phyloP scores from a whole-genome alignment of 192 early-diverging fungal species.

The Podila epigama region DNA sequence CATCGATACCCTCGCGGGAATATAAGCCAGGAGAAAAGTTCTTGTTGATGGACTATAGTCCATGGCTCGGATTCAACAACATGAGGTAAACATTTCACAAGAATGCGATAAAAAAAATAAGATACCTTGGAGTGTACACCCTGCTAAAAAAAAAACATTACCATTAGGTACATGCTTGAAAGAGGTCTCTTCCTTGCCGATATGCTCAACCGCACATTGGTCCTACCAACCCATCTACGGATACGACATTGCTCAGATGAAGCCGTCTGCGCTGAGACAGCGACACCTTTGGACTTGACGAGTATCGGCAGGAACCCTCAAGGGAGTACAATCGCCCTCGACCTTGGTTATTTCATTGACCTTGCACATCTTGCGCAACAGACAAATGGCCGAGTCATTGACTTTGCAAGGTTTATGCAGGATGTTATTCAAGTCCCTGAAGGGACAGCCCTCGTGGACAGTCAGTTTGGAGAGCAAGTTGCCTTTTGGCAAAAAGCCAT shows the following conservation, averaged over 20 bases:
- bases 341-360: conserved; percentile 21
- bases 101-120: too few relatives aligned
- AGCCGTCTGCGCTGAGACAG: conserved; percentile 5
- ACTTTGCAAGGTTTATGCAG: conserved; percentile 21
- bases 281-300: conserved; percentile 2
- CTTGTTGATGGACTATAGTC: conserved; percentile 33
- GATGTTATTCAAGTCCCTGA: neutral
- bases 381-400: conserved; percentile 11
- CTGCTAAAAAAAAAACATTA: neutral
- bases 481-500: conserved; percentile 7
- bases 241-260: conserved; percentile 17
- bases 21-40: too few relatives aligned
- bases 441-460: conserved; percentile 1
- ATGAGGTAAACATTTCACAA: conserved; percentile 9
- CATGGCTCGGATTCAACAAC: conserved; percentile 34
- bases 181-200: conserved; percentile 15
- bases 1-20: too few relatives aligned
- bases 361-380: neutral
- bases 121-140: neutral
- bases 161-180: conserved; percentile 23
- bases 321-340: conserved; percentile 17
- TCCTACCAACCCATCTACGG: conserved; percentile 15
- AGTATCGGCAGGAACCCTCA: conserved; percentile 19
- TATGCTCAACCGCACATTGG: conserved; percentile 22
- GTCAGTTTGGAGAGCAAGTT: conserved; percentile 17